These are phyloP conservation scores for Fusarium keratoplasticum DNA, from an alignment of 2,329 filamentous ascomycete species.

Conservation along the genomic window DNA sequence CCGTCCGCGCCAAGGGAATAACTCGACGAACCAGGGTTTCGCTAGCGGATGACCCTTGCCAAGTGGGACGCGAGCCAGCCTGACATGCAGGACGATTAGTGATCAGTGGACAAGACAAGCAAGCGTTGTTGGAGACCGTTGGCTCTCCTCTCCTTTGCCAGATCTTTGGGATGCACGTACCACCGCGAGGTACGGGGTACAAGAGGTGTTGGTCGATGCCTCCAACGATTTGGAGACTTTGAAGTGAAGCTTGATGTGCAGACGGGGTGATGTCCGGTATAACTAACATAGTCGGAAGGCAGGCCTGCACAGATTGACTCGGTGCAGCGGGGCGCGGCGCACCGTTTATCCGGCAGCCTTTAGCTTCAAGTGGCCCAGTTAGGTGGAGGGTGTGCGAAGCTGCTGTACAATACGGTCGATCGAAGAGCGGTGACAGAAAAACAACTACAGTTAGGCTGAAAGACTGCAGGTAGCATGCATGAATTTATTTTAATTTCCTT, in stretches of 20 bases:
- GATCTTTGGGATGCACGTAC: constrained; percentile 36
- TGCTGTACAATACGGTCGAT: background rate
- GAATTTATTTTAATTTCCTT: background rate
- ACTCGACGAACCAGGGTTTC: constrained; percentile 27
- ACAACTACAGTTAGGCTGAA: background rate
- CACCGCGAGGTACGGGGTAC: constrained; percentile 15
- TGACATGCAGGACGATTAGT: constrained; percentile 41
- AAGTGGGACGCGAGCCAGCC: constrained; percentile 30
- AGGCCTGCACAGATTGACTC: background rate
- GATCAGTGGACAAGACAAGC: constrained; percentile 21
- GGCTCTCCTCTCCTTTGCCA: constrained; percentile 10
- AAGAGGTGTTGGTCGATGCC: background rate
- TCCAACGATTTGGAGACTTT: background rate
- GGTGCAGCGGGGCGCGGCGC: constrained; percentile 8
- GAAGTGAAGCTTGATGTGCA: constrained; percentile 1
- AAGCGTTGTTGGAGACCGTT: constrained; percentile 20
- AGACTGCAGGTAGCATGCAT: background rate
- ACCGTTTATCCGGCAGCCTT: constrained; percentile 18
- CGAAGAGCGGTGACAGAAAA: background rate
- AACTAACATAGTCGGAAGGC: background rate
- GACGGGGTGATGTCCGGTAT: background rate
- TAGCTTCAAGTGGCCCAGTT: background rate
- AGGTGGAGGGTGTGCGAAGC: background rate
- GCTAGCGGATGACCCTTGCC: constrained; percentile 31
- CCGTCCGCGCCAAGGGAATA: constrained; percentile 37